phyloP scores from a whole-genome alignment of 208 protist genomes.

The Sergeia podlipaevii region DNA sequence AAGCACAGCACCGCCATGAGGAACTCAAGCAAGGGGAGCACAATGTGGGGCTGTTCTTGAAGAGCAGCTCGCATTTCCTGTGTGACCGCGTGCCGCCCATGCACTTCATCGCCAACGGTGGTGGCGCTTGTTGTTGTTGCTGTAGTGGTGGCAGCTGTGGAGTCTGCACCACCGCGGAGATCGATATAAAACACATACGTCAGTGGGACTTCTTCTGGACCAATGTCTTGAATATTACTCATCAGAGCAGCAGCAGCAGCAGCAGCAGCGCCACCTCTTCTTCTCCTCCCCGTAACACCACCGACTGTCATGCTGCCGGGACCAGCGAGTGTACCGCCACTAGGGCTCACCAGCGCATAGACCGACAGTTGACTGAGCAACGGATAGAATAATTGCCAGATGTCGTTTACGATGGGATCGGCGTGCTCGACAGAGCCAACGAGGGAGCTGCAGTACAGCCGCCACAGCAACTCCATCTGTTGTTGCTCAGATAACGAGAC shows the following conservation, averaged over 20 bases:
- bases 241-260: too few relatives aligned
- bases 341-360: constrained; percentile 1
- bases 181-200: neutral
- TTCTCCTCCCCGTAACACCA: neutral
- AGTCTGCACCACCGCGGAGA: neutral
- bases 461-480: constrained; percentile 52
- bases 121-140: neutral
- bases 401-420: constrained; percentile 54
- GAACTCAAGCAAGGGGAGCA: constrained; percentile 71
- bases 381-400: constrained; percentile 69
- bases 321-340: neutral
- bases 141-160: neutral
- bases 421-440: constrained; percentile 32
- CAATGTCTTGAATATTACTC: too few relatives aligned
- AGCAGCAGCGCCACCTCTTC: neutral
- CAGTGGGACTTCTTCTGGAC: too few relatives aligned
- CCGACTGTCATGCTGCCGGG: neutral
- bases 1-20: constrained; percentile 53
- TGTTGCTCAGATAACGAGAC: too few relatives aligned
- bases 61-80: constrained; percentile 44
- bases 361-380: constrained; percentile 34
- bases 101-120: constrained; percentile 2
- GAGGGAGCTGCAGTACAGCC: neutral
- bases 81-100: constrained; percentile 10
- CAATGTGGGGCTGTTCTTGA: constrained; percentile 45